A percentile compares a stretch with the other conserved stretches of the same genome.
These are phyloP conservation scores for Dendrocalamus sinicus DNA, from an alignment of 176 grass and related monocot genomes.

Conservation along the genomic window DNA sequence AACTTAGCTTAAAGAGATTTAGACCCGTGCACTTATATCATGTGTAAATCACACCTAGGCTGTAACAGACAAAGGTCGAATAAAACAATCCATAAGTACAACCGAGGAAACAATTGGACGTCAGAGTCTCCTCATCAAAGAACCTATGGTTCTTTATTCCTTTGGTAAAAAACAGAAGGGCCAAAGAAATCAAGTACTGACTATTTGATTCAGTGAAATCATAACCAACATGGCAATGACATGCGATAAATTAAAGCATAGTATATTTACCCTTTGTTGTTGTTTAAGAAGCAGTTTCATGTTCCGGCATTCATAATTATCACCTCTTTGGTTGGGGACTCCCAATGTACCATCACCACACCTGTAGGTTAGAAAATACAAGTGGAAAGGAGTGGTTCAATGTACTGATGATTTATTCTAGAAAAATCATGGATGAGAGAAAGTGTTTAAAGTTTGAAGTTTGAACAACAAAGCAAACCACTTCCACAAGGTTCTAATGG, in stretches of 20 bases:
- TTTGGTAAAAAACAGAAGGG: not conserved
- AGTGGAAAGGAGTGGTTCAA: constrained; percentile 11
- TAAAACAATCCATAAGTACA: constrained; percentile 22
- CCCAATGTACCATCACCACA: constrained; percentile 96
- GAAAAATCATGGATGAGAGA: not conserved
- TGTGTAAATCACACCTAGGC: constrained; percentile 1
- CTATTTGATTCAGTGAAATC: not conserved
- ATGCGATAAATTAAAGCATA: constrained; percentile 35
- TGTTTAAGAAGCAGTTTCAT: constrained; percentile 99
- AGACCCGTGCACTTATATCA: constrained; percentile 3
- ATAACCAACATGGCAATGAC: constrained; percentile 25
- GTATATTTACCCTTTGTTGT: constrained; percentile 80
- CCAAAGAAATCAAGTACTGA: constrained; percentile 21
- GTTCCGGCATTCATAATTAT: constrained; percentile 98
- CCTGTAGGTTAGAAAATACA: constrained; percentile 53
- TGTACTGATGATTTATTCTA: constrained; percentile 19
- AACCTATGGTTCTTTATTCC: not conserved
- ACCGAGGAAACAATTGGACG: constrained; percentile 5
- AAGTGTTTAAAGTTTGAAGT: not conserved
- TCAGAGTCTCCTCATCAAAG: constrained; percentile 13
- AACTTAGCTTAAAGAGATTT: constrained; percentile 7
- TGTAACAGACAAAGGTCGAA: constrained; percentile 8
- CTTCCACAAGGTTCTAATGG: not conserved
- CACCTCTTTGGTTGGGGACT: constrained; percentile 91
- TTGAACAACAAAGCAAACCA: not conserved